Evolutionary conservation across 352 stramenopile species (phyloP).

Genomic region (Phytopythium boreale): DNA sequence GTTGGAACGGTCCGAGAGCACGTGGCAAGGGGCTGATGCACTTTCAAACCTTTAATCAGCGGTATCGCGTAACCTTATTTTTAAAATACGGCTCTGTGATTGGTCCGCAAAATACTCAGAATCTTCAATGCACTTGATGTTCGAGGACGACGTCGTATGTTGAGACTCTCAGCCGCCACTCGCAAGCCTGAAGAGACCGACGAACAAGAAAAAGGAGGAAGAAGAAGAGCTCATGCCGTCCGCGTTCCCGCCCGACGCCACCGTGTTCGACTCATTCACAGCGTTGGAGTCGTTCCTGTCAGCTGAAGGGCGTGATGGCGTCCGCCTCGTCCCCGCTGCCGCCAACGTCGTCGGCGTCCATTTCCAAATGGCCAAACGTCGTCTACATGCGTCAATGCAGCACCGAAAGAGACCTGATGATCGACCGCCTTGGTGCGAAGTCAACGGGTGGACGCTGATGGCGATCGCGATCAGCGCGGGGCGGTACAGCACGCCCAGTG

Average conservation of each 20-base stretch:
- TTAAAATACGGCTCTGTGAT: too few relatives aligned
- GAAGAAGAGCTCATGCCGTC: background rate
- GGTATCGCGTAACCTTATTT: too few relatives aligned
- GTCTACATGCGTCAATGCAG: background rate
- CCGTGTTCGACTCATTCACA: background rate
- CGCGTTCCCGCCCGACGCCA: background rate
- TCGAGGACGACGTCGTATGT: background rate
- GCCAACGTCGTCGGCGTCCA: slow-evolving; percentile 1
- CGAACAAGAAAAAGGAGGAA: background rate
- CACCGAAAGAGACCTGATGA: background rate
- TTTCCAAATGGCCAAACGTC: slow-evolving; percentile 1
- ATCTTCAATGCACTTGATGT: background rate
- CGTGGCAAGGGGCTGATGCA: too few relatives aligned
- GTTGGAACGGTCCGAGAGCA: too few relatives aligned
- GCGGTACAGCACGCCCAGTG: background rate
- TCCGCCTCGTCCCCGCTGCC: background rate
- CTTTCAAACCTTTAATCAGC: too few relatives aligned
- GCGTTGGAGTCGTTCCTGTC: slow-evolving; percentile 5
- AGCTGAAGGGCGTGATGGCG: background rate
- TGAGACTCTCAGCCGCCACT: background rate
- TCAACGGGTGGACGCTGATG: background rate
- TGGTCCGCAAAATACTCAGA: too few relatives aligned
- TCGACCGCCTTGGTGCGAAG: too few relatives aligned
- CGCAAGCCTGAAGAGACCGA: background rate
- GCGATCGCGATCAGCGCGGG: background rate